A percentile compares a stretch with the other conserved stretches of the same genome.
phyloP scores from a whole-genome alignment of 2,329 filamentous ascomycete species.

The Colletotrichum filicis region DNA sequence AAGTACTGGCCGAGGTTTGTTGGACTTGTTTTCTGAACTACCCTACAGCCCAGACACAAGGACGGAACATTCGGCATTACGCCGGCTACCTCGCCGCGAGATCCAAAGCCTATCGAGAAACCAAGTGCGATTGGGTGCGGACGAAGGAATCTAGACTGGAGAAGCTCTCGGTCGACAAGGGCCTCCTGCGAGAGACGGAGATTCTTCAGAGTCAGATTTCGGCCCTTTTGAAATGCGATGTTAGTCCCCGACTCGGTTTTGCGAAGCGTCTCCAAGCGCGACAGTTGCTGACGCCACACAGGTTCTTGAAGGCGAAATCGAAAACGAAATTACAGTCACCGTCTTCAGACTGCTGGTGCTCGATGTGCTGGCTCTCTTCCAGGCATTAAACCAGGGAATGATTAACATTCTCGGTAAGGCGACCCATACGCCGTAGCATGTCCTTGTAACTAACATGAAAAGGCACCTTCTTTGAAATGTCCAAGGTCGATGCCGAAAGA shows the following conservation, averaged over 20 bases:
- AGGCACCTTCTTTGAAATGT: constrained; percentile 99
- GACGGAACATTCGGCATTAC: constrained; percentile 93
- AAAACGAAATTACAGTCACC: constrained; percentile 96
- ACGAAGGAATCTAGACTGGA: constrained; percentile 85
- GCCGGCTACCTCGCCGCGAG: constrained; percentile 86
- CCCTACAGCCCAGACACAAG: constrained; percentile 85
- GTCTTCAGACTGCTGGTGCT: constrained; percentile 92
- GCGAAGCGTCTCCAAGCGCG: not conserved
- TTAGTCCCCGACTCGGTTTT: constrained; percentile 56
- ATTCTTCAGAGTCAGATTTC: constrained; percentile 88
- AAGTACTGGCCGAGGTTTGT: not conserved
- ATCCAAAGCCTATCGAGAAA: constrained; percentile 83
- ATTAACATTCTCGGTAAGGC: constrained; percentile 91
- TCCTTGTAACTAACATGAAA: constrained; percentile 18
- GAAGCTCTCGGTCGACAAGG: constrained; percentile 89
- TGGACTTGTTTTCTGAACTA: constrained; percentile 3
- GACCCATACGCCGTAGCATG: constrained; percentile 23
- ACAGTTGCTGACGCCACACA: constrained; percentile 47
- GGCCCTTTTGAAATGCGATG: constrained; percentile 89
- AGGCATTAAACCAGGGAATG: constrained; percentile 94
- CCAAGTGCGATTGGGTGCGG: constrained; percentile 90
- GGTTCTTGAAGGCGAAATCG: constrained; percentile 88
- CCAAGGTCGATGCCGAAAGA: constrained; percentile 89
- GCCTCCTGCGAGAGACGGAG: constrained; percentile 91
- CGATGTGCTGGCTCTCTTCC: constrained; percentile 90